Evolutionary conservation across 768 basidiomycete species (phyloP), one percentile per base, ranked within the genome.

Genomic region (Suillus luteus): DNA sequence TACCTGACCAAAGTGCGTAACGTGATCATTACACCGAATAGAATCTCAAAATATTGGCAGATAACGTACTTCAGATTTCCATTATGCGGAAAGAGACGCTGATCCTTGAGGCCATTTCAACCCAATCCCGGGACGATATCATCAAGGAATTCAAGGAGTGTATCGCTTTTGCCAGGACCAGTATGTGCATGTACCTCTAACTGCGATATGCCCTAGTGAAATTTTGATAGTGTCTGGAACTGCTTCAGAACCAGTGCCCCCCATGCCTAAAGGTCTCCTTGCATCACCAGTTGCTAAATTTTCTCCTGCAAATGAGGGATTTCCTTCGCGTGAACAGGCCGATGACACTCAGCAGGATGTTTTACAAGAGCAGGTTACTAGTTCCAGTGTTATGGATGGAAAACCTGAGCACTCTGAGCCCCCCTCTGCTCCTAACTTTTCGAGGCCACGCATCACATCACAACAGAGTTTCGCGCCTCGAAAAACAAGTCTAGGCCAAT

Each of bases 81-180:
- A 86, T 99, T 66, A 88, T 99, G 90, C 81, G 87, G 65, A 96
- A 95, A 77, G 97, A 99, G 75, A 87, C 83, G 6, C 75, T 99
- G 59, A 78, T 82, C 48, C 68, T 99, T 10, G 85, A 89, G 63
- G 78, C 85, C 8, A 82, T 86, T 62, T 88, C 89, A 1, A 74
- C 74, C 11, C 79, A 83, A 38, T 76, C 81, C 15, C 82, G 93
- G 64, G 86, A 93, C 69, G 77, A 78, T 66, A 81, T 95, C 67
- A 73, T 91, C 49, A 70, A 78, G 9, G 90, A 92, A 70, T 86
- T 99, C 72, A 82, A 79, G 52, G 95, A 94, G 38, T 96, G 93
- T 70, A 91, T 94, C 64, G 88, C 89, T 44, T 93, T 94, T 74
- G 91, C 93, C 37, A 78, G 82, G 33, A 82, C 83, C 40, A 74